Conservation (phyloP, 352 stramenopile species). For the Pythium volutum region DNA sequence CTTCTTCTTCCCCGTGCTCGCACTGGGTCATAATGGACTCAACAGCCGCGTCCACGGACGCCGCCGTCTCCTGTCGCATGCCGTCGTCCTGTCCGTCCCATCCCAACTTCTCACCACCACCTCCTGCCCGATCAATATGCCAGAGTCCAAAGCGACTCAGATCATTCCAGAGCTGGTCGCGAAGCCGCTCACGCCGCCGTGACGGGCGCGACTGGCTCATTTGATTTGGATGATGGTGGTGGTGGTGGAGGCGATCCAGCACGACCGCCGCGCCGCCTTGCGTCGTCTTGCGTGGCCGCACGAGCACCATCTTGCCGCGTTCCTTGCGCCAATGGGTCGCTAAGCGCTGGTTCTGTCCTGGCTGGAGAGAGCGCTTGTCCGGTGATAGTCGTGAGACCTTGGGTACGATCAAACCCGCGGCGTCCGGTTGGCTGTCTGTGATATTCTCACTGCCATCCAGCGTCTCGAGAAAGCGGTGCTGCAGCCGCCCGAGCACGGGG, state of each 20-base stretch:
- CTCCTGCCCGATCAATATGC: constrained; percentile 24
- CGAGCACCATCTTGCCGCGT: constrained; percentile 17
- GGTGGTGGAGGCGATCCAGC: constrained; percentile 29
- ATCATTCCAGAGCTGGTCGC: constrained; percentile 58
- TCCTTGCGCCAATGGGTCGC: constrained; percentile 8
- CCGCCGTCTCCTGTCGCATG: constrained; percentile 22
- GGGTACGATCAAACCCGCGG: constrained; percentile 22
- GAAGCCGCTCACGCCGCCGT: constrained; percentile 24
- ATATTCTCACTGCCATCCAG: not conserved
- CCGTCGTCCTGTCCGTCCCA: not conserved
- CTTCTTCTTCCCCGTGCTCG: not conserved
- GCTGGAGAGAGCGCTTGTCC: constrained; percentile 6
- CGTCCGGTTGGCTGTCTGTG: not conserved
- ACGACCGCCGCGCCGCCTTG: constrained; percentile 30
- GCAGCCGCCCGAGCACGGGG: constrained; percentile 36
- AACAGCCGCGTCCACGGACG: constrained; percentile 41
- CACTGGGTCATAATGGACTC: constrained; percentile 57
- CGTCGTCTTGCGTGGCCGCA: constrained; percentile 27
- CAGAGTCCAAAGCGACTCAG: constrained; percentile 55
- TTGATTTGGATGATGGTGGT: not conserved
- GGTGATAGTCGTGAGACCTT: constrained; percentile 50
- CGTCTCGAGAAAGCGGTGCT: constrained; percentile 29
- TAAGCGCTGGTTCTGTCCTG: no score
- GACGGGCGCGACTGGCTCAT: not conserved
- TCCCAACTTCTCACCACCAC: constrained; percentile 13